Base-by-base conservation (phyloP, 2,329 filamentous ascomycete species). In the Sporothrix humicola region DNA sequence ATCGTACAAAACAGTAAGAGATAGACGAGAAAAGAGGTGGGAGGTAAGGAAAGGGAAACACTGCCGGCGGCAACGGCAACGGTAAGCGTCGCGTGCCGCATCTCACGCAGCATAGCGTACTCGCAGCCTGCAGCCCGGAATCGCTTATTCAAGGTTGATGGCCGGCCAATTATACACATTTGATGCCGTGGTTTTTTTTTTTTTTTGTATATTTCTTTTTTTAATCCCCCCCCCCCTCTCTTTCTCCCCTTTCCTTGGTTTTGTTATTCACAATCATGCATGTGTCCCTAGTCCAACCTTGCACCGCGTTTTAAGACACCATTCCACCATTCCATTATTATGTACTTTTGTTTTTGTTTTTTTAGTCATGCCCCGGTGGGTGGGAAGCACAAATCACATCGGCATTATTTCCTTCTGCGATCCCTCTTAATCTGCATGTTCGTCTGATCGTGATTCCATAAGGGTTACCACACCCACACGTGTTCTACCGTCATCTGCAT, bases 41-140 rank as follows among this genome's bases (percentile, higher is more conserved):
- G 4, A 59, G 6, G 20, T 10, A 12, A 20, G 58, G 44, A 44
- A 42, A 42, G 31, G 17, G 31, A 59, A 37, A n/a, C 26, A 37
- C 12, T 63, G 58, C 58, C 58, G 58, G 61, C 42, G 42, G 61
- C 42, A 66, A 13, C 37, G 58, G 31, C 58, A 66, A 66, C 12
- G n/a, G 42, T 26, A 66, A 48, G 42, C 44, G 42, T 66, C n/a
- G 61, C 42, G n/a, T 66, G 42, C 42, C 23, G 12, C 42, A 46
- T 65, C 42, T 37, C n/a, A 8, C 44, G 37, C n/a, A 63, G 44
- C 59, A 42, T 44, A 15, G n/a, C 7, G 10, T 56, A 20, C 52
- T 20, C 23, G 4, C 52, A 23, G 37, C 59, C 44, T 65, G 37
- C n/a, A 65, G n/a, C n/a, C 37, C n/a, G 42, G 42, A n/a, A 46